phyloP scores from a whole-genome alignment of 441 rosid species.

The Pelargonium citronellum region DNA sequence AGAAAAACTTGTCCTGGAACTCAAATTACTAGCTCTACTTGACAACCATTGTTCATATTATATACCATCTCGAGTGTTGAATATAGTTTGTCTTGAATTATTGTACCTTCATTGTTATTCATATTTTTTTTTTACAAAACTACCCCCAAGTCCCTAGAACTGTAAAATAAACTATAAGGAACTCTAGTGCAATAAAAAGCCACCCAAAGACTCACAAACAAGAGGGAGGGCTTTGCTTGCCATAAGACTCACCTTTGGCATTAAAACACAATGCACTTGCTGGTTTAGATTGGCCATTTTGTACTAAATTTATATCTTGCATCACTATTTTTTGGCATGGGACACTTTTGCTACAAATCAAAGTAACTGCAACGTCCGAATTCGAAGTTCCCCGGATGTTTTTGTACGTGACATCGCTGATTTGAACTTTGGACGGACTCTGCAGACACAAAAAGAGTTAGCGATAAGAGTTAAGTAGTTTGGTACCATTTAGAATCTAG shows the following conservation, averaged over 20 bases:
- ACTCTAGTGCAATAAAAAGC: background rate
- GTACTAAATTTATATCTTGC: conserved; percentile 27
- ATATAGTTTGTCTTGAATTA: too few species aligned
- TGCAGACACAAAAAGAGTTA: conserved; percentile 5
- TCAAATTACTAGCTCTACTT: too few species aligned
- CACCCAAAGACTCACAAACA: conserved; percentile 11
- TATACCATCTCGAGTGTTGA: too few species aligned
- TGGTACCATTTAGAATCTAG: background rate
- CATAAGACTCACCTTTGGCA: conserved; percentile 15
- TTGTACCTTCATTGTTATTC: too few species aligned
- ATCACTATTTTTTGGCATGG: conserved; percentile 47
- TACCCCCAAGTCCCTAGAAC: background rate
- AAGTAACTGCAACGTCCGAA: conserved; percentile 30
- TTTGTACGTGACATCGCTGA: conserved; percentile 40
- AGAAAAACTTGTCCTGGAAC: too few species aligned
- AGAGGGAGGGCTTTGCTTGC: conserved; percentile 27
- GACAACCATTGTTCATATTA: too few species aligned
- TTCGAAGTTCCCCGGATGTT: conserved; percentile 55
- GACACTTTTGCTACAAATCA: conserved; percentile 36
- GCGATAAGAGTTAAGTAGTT: background rate
- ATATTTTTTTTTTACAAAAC: too few species aligned
- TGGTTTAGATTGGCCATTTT: background rate
- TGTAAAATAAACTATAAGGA: background rate
- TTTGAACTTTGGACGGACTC: conserved; percentile 40
- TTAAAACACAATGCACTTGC: conserved; percentile 12